These are phyloP conservation scores for Huiozyma naganishii DNA, from an alignment of 805 yeast genomes.

Conservation along the genomic window DNA sequence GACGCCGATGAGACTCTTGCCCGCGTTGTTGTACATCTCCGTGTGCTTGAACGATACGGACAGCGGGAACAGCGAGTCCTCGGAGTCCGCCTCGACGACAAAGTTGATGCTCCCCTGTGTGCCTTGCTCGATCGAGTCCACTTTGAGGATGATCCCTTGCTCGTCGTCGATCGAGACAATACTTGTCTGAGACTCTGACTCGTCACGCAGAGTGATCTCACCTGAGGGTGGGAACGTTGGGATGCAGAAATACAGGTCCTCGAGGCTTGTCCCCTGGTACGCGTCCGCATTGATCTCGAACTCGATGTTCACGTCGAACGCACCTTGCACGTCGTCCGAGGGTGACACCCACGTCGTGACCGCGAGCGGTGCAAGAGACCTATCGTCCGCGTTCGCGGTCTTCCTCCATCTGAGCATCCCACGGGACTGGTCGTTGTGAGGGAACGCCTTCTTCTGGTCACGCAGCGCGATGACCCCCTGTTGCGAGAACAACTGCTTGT, in stretches of 20 bases:
- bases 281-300: slow-evolving; percentile 55
- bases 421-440: slow-evolving; percentile 79
- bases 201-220: slow-evolving; percentile 41
- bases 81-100: slow-evolving; percentile 59
- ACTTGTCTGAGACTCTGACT: slow-evolving; percentile 41
- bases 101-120: slow-evolving; percentile 71
- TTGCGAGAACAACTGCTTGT: slow-evolving; percentile 54
- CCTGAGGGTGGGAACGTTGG: slow-evolving; percentile 51
- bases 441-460: slow-evolving; percentile 73
- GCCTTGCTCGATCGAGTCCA: slow-evolving; percentile 42
- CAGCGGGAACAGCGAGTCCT: slow-evolving; percentile 85
- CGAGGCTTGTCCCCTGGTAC: slow-evolving; percentile 29
- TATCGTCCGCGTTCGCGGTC: slow-evolving; percentile 49
- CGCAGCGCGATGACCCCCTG: slow-evolving; percentile 57
- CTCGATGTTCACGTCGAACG: slow-evolving; percentile 74
- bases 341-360: slow-evolving; percentile 78
- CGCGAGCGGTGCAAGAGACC: slow-evolving; percentile 47
- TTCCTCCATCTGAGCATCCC: slow-evolving; percentile 93
- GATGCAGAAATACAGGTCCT: slow-evolving; percentile 43
- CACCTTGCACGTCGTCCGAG: slow-evolving; percentile 41
- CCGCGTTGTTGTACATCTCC: slow-evolving; percentile 29
- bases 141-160: slow-evolving; percentile 52
- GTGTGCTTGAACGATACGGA: slow-evolving; percentile 50
- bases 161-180: slow-evolving; percentile 51
- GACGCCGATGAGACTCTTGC: slow-evolving; percentile 44